phyloP scores from a whole-genome alignment of 768 basidiomycete species.

The Trametes gibbosa region DNA sequence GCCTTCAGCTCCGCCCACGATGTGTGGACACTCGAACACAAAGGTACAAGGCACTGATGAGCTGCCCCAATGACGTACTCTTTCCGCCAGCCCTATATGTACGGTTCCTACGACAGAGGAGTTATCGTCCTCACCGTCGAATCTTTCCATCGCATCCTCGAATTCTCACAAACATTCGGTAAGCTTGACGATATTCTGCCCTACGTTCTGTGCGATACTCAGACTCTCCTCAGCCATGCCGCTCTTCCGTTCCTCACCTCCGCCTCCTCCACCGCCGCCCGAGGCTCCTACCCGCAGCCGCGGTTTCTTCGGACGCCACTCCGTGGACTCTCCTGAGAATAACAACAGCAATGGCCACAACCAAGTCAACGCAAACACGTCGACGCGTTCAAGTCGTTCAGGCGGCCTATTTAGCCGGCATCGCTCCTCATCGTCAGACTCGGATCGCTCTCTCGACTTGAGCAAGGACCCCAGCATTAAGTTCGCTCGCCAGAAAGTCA shows the following conservation, averaged over 20 bases:
- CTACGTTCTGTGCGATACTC: not conserved
- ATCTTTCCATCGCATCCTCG: not conserved
- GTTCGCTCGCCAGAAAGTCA: slow-evolving; percentile 48
- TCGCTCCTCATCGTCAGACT: slow-evolving; percentile 24
- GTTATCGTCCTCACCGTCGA: not conserved
- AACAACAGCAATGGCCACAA: slow-evolving; percentile 4
- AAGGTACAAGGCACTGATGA: not conserved
- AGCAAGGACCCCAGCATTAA: slow-evolving; percentile 45
- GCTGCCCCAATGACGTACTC: slow-evolving; percentile 11
- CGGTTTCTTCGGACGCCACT: slow-evolving; percentile 28
- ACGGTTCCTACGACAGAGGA: not conserved
- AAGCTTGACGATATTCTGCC: not conserved
- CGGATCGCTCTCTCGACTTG: slow-evolving; percentile 15
- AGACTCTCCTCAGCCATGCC: slow-evolving; percentile 23
- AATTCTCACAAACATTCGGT: not conserved
- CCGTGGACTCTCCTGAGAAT: slow-evolving; percentile 10
- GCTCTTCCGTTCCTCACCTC: slow-evolving; percentile 24
- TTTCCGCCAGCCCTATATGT: not conserved
- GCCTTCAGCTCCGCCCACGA: slow-evolving; percentile 1
- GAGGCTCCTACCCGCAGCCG: slow-evolving; percentile 19
- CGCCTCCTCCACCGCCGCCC: slow-evolving; percentile 15
- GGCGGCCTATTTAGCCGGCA: slow-evolving; percentile 29
- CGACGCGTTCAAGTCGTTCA: slow-evolving; percentile 8
- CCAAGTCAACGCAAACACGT: not conserved
- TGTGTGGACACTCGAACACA: slow-evolving; percentile 1